Evolutionary conservation across 148 eudicot genomes (phyloP).

Genomic region (Camellia granthamiana): DNA sequence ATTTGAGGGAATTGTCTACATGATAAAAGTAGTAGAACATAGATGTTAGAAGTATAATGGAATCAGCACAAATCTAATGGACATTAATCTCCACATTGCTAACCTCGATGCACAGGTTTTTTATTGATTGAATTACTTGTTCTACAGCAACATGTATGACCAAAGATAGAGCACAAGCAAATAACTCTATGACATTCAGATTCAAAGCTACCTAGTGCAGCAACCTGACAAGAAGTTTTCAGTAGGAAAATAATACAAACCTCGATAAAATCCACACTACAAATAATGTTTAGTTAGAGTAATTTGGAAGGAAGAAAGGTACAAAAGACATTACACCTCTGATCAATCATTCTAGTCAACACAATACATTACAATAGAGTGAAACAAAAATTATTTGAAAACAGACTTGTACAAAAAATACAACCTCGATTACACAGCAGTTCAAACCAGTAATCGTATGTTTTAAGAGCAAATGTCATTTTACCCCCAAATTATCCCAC

Average conservation of each 20-base stretch:
- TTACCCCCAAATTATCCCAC: too few species aligned
- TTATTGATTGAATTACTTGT: background rate
- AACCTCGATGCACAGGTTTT: background rate
- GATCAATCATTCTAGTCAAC: constrained; percentile 15
- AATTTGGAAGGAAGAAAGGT: too few species aligned
- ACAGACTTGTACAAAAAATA: too few species aligned
- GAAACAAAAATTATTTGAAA: too few species aligned
- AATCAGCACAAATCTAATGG: background rate
- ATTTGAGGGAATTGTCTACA: background rate
- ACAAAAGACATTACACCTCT: too few species aligned
- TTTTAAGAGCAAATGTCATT: too few species aligned
- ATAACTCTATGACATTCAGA: background rate
- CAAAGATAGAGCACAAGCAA: background rate
- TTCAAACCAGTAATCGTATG: too few species aligned
- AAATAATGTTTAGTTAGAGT: too few species aligned
- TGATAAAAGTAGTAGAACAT: too few species aligned
- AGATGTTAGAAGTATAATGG: background rate
- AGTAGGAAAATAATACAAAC: background rate
- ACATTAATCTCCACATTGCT: background rate
- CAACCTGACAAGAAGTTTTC: background rate
- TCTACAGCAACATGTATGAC: background rate
- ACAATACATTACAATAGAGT: background rate
- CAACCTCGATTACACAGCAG: too few species aligned
- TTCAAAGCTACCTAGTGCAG: background rate
- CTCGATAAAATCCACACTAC: too few species aligned